These are phyloP conservation scores for Fusarium nelsonii DNA, from an alignment of 2,329 filamentous ascomycete species.

Conservation along the genomic window DNA sequence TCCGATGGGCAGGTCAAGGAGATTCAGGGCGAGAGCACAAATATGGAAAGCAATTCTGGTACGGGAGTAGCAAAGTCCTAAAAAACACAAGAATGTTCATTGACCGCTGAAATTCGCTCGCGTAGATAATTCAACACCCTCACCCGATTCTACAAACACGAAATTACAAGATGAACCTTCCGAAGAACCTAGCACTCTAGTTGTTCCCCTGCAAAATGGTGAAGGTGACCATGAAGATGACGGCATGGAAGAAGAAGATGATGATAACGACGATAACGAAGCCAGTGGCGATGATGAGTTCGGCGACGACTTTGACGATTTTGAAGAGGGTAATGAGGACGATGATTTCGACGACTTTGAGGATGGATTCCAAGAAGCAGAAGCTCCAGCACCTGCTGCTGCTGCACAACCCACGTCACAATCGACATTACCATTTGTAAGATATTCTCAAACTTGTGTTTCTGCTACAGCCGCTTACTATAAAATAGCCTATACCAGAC, in stretches of 20 bases:
- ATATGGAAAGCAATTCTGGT: conserved; percentile 45
- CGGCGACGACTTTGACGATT: conserved; percentile 72
- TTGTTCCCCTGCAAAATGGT: conserved; percentile 35
- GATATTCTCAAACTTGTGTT: conserved; percentile 31
- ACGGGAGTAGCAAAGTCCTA: conserved; percentile 45
- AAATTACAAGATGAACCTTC: conserved; percentile 50
- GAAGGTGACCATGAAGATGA: conserved; percentile 42
- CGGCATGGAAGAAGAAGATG: conserved; percentile 18
- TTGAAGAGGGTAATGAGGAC: conserved; percentile 68
- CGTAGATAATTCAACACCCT: conserved; percentile 46
- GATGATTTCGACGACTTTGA: conserved; percentile 78
- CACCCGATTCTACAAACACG: conserved; percentile 49
- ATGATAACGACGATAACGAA: conserved; percentile 35
- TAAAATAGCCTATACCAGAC: conserved; percentile 72
- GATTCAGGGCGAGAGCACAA: conserved; percentile 43
- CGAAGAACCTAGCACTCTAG: conserved; percentile 31
- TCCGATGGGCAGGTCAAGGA: conserved; percentile 58
- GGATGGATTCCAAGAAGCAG: conserved; percentile 74
- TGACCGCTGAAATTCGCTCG: conserved; percentile 44
- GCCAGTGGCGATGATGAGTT: conserved; percentile 60
- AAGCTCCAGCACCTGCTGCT: conserved; percentile 50
- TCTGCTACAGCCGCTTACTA: conserved; percentile 40
- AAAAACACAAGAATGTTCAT: conserved; percentile 38
- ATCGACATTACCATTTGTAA: conserved; percentile 61
- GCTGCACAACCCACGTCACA: conserved; percentile 51